These are phyloP conservation scores for Penicillium tannophilum DNA, from an alignment of 495 filamentous ascomycete genomes.

Conservation along the genomic window DNA sequence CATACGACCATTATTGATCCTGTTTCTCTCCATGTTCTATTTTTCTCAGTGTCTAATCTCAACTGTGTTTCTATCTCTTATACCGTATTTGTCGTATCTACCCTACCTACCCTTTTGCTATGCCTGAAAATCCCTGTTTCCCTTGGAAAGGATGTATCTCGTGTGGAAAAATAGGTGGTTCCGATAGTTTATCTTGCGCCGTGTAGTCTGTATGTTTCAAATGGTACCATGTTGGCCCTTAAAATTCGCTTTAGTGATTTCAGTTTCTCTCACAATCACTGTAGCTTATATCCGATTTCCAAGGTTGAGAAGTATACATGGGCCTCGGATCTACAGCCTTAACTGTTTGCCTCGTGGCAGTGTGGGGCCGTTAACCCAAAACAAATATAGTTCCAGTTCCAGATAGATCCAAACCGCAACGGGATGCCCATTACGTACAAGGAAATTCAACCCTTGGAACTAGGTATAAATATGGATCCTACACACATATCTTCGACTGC, in stretches of 20 bases:
- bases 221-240: background rate
- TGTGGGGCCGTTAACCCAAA: constrained; percentile 1
- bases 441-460: no score
- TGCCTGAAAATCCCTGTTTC: background rate
- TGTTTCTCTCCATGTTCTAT: constrained; percentile 12
- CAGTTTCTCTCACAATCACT: background rate
- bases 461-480: background rate
- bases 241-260: background rate
- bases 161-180: background rate
- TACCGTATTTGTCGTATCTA: background rate
- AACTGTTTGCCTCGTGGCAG: background rate
- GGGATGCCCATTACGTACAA: background rate
- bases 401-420: background rate
- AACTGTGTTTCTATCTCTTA: constrained; percentile 12
- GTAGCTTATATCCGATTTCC: background rate
- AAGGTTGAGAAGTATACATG: background rate
- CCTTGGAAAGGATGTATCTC: background rate
- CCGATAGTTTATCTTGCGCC: background rate
- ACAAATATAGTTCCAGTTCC: background rate
- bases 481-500: no score
- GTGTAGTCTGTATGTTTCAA: background rate
- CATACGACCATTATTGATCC: constrained; percentile 26
- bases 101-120: background rate
- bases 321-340: background rate
- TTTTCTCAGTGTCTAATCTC: constrained; percentile 28